phyloP scores from a whole-genome alignment of 345 rosid genomes.

The Clarkia xantiana region DNA sequence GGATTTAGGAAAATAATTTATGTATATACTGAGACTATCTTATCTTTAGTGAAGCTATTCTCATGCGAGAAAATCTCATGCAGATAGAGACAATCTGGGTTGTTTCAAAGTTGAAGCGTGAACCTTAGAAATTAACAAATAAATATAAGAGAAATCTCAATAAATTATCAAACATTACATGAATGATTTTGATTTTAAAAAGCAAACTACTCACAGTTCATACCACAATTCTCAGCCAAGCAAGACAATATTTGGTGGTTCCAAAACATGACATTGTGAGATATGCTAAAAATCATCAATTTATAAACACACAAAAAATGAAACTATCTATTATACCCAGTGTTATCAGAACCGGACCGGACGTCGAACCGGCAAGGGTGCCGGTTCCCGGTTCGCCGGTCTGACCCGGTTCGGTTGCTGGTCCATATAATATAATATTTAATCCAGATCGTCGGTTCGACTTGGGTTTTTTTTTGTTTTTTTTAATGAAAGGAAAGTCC shows the following conservation, averaged over 20 bases:
- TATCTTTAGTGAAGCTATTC: conserved; percentile 92
- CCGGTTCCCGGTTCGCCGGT: too few species aligned
- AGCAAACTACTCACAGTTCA: conserved; percentile 5
- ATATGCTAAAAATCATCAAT: conserved; percentile 3
- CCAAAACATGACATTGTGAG: conserved; percentile 79
- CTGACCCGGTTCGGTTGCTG: too few species aligned
- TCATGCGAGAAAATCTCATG: conserved; percentile 84
- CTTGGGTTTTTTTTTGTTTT: too few species aligned
- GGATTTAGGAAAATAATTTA: too few species aligned
- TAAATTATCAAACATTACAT: background rate
- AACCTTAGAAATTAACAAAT: conserved; percentile 4
- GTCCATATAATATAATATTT: too few species aligned
- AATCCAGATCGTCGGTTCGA: too few species aligned
- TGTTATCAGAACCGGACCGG: too few species aligned
- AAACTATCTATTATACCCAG: background rate
- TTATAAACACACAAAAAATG: conserved; percentile 1
- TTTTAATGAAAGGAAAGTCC: too few species aligned
- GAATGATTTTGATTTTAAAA: too few species aligned
- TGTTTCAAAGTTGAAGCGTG: conserved; percentile 61
- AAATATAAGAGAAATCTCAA: background rate
- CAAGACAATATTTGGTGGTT: conserved; percentile 90
- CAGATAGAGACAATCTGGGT: conserved; percentile 88
- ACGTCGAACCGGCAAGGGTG: too few species aligned
- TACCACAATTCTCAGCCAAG: conserved; percentile 92
- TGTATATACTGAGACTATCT: conserved; percentile 64